Evolutionary conservation across 192 early-diverging fungal genomes (phyloP).

Genomic region (Entomortierella parvispora): DNA sequence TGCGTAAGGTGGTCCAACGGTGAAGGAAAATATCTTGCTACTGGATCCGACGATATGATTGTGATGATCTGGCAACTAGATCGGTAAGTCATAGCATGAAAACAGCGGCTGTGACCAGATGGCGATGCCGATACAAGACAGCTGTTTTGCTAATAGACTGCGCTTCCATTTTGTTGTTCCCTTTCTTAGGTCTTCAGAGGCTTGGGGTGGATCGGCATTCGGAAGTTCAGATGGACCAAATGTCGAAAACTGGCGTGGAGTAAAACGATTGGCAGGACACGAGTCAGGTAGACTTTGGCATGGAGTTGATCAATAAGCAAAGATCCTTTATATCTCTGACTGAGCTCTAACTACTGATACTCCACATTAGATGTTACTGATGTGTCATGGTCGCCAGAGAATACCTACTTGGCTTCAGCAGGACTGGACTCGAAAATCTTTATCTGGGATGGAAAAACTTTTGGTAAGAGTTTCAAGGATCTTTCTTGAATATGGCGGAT

Average conservation of each 20-base stretch:
- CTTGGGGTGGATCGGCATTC: slow-evolving; percentile 55
- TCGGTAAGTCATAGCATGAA: slow-evolving; percentile 35
- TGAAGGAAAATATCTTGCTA: slow-evolving; percentile 81
- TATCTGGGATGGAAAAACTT: slow-evolving; percentile 89
- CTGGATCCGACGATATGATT: slow-evolving; percentile 92
- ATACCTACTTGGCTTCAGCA: slow-evolving; percentile 88
- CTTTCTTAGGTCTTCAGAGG: slow-evolving; percentile 36
- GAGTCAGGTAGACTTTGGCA: slow-evolving; percentile 67
- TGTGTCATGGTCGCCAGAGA: slow-evolving; percentile 91
- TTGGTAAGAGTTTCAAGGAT: slow-evolving; percentile 75
- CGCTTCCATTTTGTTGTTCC: neutral
- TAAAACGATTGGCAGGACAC: slow-evolving; percentile 82
- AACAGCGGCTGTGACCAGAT: neutral
- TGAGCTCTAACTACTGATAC: no score
- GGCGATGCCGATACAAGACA: no score
- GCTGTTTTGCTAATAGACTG: neutral
- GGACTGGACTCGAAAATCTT: slow-evolving; percentile 84
- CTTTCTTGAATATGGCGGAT: no score
- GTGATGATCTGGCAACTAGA: slow-evolving; percentile 92
- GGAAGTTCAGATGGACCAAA: slow-evolving; percentile 60
- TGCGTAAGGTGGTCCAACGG: slow-evolving; percentile 86
- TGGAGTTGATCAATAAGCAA: no score
- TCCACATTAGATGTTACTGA: slow-evolving; percentile 95
- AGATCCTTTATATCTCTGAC: no score
- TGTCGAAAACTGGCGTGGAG: slow-evolving; percentile 77